These are phyloP conservation scores for Nakaseomyces uthaithaninus DNA, from an alignment of 1,139 yeast species.

Conservation along the genomic window DNA sequence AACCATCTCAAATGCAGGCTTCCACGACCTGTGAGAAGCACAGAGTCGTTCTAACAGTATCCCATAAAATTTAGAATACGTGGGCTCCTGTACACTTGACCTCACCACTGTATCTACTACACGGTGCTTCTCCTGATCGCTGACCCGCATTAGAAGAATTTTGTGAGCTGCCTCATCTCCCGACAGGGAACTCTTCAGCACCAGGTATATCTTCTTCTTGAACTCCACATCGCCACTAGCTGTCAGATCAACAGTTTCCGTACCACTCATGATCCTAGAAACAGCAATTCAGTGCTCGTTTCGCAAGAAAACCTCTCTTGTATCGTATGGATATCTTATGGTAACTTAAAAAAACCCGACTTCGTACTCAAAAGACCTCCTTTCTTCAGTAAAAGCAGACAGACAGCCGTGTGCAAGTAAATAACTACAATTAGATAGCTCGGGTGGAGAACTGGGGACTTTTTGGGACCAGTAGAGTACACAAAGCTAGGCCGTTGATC, in stretches of 20 bases:
- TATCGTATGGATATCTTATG: no score
- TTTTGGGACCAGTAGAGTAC: no score
- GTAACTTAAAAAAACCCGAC: no score
- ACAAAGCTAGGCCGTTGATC: no score
- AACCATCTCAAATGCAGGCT: slow-evolving; percentile 40
- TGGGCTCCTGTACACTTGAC: slow-evolving; percentile 80
- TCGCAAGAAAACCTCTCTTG: no score
- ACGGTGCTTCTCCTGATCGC: slow-evolving; percentile 36
- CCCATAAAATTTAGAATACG: slow-evolving; percentile 82
- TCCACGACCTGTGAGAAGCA: slow-evolving; percentile 47
- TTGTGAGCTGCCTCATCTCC: slow-evolving; percentile 93
- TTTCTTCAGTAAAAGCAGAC: no score
- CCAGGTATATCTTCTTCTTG: slow-evolving; percentile 69
- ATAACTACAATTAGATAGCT: no score
- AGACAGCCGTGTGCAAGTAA: no score
- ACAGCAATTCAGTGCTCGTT: no score
- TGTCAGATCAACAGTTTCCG: slow-evolving; percentile 49
- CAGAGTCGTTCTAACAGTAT: slow-evolving; percentile 65
- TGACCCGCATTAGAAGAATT: slow-evolving; percentile 44
- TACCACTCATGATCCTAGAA: no score
- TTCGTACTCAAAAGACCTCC: no score
- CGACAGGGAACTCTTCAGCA: slow-evolving; percentile 87
- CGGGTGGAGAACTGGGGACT: no score
- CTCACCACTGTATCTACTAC: slow-evolving; percentile 71
- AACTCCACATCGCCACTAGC: slow-evolving; percentile 53